Conservation (phyloP, 139 green algal genomes). For the Chlorella sp. region DNA sequence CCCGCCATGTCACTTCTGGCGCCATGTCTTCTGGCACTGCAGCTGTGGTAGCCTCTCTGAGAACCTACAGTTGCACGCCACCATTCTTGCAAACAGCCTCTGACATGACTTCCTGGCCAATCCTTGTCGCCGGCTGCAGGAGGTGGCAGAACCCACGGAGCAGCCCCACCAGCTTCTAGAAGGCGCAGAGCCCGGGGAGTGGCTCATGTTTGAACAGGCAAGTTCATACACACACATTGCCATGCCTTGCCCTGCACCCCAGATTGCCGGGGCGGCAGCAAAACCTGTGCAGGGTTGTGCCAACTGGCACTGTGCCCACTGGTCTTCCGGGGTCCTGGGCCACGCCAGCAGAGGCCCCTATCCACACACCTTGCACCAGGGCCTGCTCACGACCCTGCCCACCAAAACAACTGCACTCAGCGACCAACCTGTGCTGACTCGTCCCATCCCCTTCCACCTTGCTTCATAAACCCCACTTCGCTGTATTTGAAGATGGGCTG, state of each 20-base stretch:
- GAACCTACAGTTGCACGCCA: no score
- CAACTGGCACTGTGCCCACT: neutral
- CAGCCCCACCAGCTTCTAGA: conserved; percentile 57
- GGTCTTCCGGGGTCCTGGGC: neutral
- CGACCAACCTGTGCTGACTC: neutral
- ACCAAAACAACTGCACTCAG: neutral
- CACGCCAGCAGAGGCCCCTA: no score
- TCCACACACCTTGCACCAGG: no score
- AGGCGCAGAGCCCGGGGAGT: conserved; percentile 49
- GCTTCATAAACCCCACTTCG: neutral
- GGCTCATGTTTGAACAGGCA: conserved; percentile 77
- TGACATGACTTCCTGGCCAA: no score
- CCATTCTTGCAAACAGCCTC: no score
- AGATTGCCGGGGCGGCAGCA: neutral
- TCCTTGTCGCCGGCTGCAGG: no score
- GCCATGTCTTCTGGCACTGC: no score
- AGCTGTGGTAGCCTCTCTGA: no score
- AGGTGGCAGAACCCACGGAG: neutral
- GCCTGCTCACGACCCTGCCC: neutral
- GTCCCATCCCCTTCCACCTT: neutral
- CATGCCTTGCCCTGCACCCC: no score
- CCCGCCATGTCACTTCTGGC: no score
- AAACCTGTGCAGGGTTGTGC: neutral
- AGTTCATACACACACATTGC: neutral
- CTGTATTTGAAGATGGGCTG: neutral